Evolutionary conservation across 805 yeast genomes (phyloP).

Genomic region (Saccharomycopsis sp.): DNA sequence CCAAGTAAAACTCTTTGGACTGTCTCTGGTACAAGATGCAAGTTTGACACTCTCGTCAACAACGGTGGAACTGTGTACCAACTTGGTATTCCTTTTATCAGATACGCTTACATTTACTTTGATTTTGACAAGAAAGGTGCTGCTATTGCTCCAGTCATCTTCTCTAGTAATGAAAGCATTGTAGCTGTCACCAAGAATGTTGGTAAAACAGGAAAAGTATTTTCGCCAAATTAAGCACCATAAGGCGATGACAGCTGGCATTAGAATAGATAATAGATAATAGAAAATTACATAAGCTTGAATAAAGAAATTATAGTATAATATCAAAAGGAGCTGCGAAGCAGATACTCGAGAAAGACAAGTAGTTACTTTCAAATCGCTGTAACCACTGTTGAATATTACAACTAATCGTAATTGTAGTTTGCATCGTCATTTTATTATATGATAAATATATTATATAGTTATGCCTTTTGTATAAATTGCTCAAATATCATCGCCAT

Average conservation of each 20-base stretch:
- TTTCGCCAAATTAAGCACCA: too few species aligned
- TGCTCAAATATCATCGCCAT: neutral
- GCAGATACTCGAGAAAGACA: too few species aligned
- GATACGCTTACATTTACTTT: neutral
- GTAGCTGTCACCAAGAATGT: neutral
- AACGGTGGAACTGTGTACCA: neutral
- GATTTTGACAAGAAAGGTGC: neutral
- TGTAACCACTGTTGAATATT: too few species aligned
- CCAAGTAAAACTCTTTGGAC: neutral
- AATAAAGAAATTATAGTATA: too few species aligned
- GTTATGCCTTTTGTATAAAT: too few species aligned
- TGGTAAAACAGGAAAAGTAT: neutral
- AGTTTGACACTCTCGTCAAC: neutral
- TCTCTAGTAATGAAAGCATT: neutral
- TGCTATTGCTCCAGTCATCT: neutral
- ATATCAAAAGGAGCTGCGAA: too few species aligned
- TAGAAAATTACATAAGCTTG: too few species aligned
- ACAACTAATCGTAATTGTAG: too few species aligned
- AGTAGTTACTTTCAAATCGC: too few species aligned
- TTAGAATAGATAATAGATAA: too few species aligned
- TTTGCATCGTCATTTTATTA: too few species aligned
- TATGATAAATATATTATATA: neutral
- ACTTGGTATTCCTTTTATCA: neutral
- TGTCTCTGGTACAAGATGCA: neutral
- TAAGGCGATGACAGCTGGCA: too few species aligned